Base-by-base conservation (phyloP, 2,329 filamentous ascomycete genomes). In the Akanthomyces uredinophilus region DNA sequence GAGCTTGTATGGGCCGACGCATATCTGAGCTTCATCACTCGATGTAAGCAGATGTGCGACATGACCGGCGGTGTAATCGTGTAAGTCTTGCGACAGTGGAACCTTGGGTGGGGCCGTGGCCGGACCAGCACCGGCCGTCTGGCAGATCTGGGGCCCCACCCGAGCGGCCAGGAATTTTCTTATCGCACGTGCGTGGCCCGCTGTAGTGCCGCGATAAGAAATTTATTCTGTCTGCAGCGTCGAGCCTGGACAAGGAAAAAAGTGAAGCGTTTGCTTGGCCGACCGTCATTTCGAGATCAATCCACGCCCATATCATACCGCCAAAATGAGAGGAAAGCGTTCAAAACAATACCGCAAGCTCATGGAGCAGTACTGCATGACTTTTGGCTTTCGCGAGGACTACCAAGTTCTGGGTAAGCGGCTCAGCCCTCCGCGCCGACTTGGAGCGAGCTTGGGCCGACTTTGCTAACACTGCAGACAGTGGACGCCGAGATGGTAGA, bases 331-430 rank as follows among this genome's bases (percentile, higher is more conserved):
- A 70, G 80, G 79, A 59, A 82, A 82, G 71, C 75, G 81, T 16
- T 79, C 79, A 24, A 83, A 83, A 66, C 80, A 82, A 68, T 83
- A 83, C 69, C 80, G 81, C 69, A 97, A 97, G 86, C 87, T 97
- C 71, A 96, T 99, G 88, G 88, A 92, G 77, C 89, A 94, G 72
- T 96, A 93, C 83, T 87, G 88, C 72, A 83, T 94, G 74, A 87
- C 87, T 64, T 97, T 96, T 73, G 89, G 90, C 64, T 97, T 97
- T 75, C 91, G 93, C 68, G 90, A 95, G 77, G 92, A 95, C 13
- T 98, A 97, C 78, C 95, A 98, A 78, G 88, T 96, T 57, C 80
- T 96, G 49, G 81, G 86, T 89, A 78, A 63, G 79, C 71, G 63
- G 49, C 22, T 27, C 49, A 60, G 61, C 59, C 58, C 50, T 22